These are phyloP conservation scores for Suillus brevipes DNA, from an alignment of 768 basidiomycete genomes.

Conservation along the genomic window DNA sequence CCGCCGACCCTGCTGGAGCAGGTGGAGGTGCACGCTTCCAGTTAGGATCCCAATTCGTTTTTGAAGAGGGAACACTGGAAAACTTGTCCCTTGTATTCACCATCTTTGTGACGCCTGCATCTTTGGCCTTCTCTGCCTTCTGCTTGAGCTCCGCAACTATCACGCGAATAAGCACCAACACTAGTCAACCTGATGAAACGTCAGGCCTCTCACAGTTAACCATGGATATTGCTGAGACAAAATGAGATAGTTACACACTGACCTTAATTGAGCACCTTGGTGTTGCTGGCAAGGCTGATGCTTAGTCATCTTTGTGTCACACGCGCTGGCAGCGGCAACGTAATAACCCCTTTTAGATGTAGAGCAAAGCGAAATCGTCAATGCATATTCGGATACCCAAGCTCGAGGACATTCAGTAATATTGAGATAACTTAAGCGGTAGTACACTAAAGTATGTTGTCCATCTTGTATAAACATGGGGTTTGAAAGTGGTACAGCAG, in stretches of 20 bases:
- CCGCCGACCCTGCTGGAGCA: slow-evolving; percentile 10
- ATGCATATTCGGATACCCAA: not conserved
- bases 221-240: slow-evolving; percentile 17
- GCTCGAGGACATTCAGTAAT: not conserved
- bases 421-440: not conserved
- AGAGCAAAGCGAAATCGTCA: too few species aligned
- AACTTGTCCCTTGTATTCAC: slow-evolving; percentile 57
- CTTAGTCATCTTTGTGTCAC: not conserved
- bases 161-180: slow-evolving; percentile 6
- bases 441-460: not conserved
- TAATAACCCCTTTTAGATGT: not conserved
- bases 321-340: not conserved
- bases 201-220: slow-evolving; percentile 30
- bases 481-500: not conserved
- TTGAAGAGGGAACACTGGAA: slow-evolving; percentile 55
- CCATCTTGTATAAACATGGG: not conserved
- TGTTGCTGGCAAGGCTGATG: not conserved
- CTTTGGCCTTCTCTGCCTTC: slow-evolving; percentile 62
- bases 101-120: slow-evolving; percentile 50
- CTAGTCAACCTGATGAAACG: not conserved
- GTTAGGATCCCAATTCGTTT: slow-evolving; percentile 62
- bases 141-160: slow-evolving; percentile 67
- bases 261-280: not conserved
- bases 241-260: not conserved
- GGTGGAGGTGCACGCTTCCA: slow-evolving; percentile 52